Base-by-base conservation (phyloP, 371 early-diverging fungal species). In the Batrachochytrium dendrobatidis region DNA sequence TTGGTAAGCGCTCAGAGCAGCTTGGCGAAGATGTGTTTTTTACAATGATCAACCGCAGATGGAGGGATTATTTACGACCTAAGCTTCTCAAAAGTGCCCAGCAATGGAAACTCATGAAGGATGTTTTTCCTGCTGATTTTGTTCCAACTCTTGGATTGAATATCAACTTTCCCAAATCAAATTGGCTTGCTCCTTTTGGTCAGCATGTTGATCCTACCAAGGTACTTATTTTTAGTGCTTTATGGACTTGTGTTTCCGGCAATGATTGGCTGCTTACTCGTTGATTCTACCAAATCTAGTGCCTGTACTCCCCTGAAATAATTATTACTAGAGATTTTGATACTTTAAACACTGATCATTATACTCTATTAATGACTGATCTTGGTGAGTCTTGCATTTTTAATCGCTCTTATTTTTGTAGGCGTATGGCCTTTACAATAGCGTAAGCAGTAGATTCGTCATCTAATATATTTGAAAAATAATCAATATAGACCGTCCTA, bases 101-200 rank as follows among this genome's bases (percentile, higher is more conserved):
- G 4, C 30, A 50, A 8, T 51, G 45, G 28, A 18, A 44, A 8
- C 20, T 73, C 10, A 64, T 68, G 35, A 65, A 48, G 7, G 73
- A 73, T 49, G 68, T 58, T 15, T 67, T 73, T 32, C 70, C 73
- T 15, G 58, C 53, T n/a, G 48, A 60, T 29, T 7, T 53, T 2
- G 43, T 25, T 3, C 70, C 70, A 1, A 31, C 39, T 2, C 59
- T 68, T 55, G 65, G 64, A 46, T 34, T 73, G 18, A 64, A 70
- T 49, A 50, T 73, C 33, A 70, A 73, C 50, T 73, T 73, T 55
- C 39, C 51, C 31, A 70, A 66, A 46, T 66, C 66, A 1, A 26
- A 56, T 3, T 74, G 74, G 74, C 63, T 64, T 26, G 65, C 61
- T 17, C 59, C 63, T 20, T 63, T 52, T 53, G 74, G 74, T 0